Base-by-base conservation (phyloP, 164 flowering plant genomes). In the Akebia trifoliata region DNA sequence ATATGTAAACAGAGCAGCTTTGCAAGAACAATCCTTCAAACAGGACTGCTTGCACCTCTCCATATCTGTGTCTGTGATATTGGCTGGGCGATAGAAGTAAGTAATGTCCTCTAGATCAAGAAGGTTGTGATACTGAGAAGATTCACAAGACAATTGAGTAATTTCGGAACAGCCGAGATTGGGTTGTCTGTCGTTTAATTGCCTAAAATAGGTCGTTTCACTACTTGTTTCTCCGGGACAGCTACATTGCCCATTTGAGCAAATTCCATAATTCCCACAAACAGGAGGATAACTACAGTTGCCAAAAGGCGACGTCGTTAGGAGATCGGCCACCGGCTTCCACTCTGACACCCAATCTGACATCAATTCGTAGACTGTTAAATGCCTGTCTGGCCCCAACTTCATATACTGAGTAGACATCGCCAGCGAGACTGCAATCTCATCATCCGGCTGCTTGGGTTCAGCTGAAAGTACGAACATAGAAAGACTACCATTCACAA, bases 311-410 rank as follows among this genome's bases (percentile, higher is more conserved):
- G 26, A 45, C 1, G 29, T 44, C n/a, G n/a, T n/a, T 15, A 65
- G 12, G 14, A 68, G 32, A 37, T 68, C 76, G 1, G 32, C 61
- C 5, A 65, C 70, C 22, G 6, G 18, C 22, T 44, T 38, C 59
- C 59, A 55, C 29, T 18, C 51, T 40, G 36, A 64, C 34, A 5
- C 54, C n/a, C n/a, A n/a, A n/a, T n/a, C n/a, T n/a, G n/a, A n/a
- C n/a, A n/a, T n/a, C 72, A 72, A 70, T 10, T 69, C 59, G 37
- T 50, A 70, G 10, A 67, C 64, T 50, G 56, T 42, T 48, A 72
- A 51, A 61, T 64, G 76, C 57, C 79, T 72, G 44, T 72, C 72
- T n/a, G 57, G 17, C 14, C 29, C 73, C 26, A 75, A 30, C 42
- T 50, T 75, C 69, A 72, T 61, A 35, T 60, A 75, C 12, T 69